phyloP scores from a whole-genome alignment of 1,139 yeast genomes.

The Candida sojae region DNA sequence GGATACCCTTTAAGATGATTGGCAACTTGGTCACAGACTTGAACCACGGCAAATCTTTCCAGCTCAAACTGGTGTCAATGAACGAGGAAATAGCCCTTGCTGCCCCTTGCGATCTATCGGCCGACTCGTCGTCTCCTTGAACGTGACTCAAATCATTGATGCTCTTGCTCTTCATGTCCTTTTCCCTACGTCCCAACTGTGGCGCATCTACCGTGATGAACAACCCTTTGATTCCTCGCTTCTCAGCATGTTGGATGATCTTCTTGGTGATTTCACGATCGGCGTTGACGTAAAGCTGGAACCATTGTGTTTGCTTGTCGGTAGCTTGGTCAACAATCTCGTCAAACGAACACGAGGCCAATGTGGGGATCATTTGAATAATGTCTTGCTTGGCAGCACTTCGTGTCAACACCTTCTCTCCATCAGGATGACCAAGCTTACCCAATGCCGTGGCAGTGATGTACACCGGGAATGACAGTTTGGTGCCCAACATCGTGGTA shows the following conservation, averaged over 20 bases:
- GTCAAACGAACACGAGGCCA: conserved; percentile 73
- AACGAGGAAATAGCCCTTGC: conserved; percentile 84
- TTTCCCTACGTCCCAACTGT: conserved; percentile 88
- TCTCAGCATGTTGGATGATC: conserved; percentile 71
- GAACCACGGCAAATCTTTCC: conserved; percentile 67
- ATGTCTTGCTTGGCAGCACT: conserved; percentile 69
- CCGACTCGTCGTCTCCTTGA: conserved; percentile 62
- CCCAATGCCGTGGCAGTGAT: conserved; percentile 83
- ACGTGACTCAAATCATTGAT: conserved; percentile 48
- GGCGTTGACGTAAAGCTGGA: conserved; percentile 82
- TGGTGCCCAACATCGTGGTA: conserved; percentile 45
- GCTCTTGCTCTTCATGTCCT: conserved; percentile 51
- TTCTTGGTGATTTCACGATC: conserved; percentile 53
- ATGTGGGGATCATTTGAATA: conserved; percentile 80
- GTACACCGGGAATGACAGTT: conserved; percentile 59
- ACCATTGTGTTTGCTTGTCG: conserved; percentile 73
- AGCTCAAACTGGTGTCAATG: conserved; percentile 76
- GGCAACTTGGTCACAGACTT: conserved; percentile 62
- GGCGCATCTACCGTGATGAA: conserved; percentile 95
- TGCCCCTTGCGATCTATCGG: conserved; percentile 79
- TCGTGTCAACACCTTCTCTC: conserved; percentile 75
- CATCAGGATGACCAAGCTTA: conserved; percentile 73
- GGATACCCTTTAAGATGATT: conserved; percentile 69
- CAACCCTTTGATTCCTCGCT: conserved; percentile 73
- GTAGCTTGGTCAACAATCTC: conserved; percentile 64